These are phyloP conservation scores for Backusella mclennaniae DNA, from an alignment of 192 early-diverging fungal genomes.

Conservation along the genomic window DNA sequence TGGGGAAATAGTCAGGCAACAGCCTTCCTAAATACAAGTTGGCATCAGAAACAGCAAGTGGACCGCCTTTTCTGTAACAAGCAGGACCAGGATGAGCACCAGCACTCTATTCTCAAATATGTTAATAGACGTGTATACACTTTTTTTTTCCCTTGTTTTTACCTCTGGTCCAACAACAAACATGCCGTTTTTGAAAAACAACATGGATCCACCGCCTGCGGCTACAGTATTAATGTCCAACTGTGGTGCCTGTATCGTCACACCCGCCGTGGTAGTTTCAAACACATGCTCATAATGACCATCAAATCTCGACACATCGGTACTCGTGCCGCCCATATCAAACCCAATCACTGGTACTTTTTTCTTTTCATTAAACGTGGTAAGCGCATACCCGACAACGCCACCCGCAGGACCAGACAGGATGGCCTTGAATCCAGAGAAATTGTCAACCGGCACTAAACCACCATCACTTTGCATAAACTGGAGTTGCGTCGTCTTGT, in stretches of 20 bases:
- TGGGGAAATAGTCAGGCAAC: conserved; percentile 84
- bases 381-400: conserved; percentile 77
- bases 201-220: conserved; percentile 90
- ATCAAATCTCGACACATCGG: conserved; percentile 91
- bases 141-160: background rate
- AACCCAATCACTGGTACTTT: conserved; percentile 85
- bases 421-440: conserved; percentile 87
- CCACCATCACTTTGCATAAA: conserved; percentile 99
- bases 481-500: conserved; percentile 50
- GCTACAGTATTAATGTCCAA: conserved; percentile 96
- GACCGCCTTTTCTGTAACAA: conserved; percentile 94
- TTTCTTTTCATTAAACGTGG: conserved; percentile 45
- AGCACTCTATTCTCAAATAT: conserved; percentile 59
- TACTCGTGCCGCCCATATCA: conserved; percentile 93
- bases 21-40: conserved; percentile 90
- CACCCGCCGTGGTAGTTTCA: conserved; percentile 89
- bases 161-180: conserved; percentile 90
- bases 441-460: conserved; percentile 78
- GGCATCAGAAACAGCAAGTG: conserved; percentile 91
- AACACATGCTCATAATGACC: conserved; percentile 91
- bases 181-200: conserved; percentile 92
- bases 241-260: conserved; percentile 95
- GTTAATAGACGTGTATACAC: background rate
- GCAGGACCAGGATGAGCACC: conserved; percentile 94
- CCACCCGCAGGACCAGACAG: conserved; percentile 95